Evolutionary conservation across 352 stramenopile genomes (phyloP), one percentile per base, ranked within the genome.

Genomic region (Phytophthora fragariaefolia): DNA sequence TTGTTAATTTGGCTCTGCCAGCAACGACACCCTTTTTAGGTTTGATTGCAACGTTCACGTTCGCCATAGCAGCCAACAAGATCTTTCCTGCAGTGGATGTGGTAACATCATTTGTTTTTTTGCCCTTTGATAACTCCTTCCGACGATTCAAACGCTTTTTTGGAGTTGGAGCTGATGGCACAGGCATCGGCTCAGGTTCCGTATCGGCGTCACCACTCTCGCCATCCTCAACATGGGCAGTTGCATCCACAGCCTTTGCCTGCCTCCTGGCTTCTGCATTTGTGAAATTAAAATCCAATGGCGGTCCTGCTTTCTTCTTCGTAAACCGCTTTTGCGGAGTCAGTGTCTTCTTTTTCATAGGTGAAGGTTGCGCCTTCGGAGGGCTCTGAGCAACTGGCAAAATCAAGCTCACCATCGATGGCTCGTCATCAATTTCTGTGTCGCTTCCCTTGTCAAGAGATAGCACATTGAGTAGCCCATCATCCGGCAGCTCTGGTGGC

Each of bases 371-470:
- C 20, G 62, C 61, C 47, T 74, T 71, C 18, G 72, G 49, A 17
- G 65, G 57, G 24, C 76, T 78, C 8, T 66, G 70, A 36, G 56
- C 24, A 10, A 80, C 63, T 1, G 83, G 71, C 8, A 88, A 58
- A 60, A 92, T 85, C 32, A 92, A 74, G 67, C 74, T 87, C 52
- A 75, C 47, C 56, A 80, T 71, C 20, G 82, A 79, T 23, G 74
- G 66, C 30, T 76, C 76, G 12, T 80, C 74, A 38, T 77, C 74
- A 51, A 73, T 56, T 53, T 92, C 83, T 15, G 80, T 82, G 40
- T 92, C 83, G 50, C 84, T 92, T 15, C 60, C 68, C 32, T 80
- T 82, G 28, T 89, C 73, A 45, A 83, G 64, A 20, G 80, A 79
- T 30, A 92, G 69, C 62, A 92, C 78, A 13, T 80, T 63, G 26